Percentiles rank a stretch among this genome's conserved stretches.
Conservation (phyloP, 352 stramenopile species). For the Globisporangium rhizosaccharum region DNA sequence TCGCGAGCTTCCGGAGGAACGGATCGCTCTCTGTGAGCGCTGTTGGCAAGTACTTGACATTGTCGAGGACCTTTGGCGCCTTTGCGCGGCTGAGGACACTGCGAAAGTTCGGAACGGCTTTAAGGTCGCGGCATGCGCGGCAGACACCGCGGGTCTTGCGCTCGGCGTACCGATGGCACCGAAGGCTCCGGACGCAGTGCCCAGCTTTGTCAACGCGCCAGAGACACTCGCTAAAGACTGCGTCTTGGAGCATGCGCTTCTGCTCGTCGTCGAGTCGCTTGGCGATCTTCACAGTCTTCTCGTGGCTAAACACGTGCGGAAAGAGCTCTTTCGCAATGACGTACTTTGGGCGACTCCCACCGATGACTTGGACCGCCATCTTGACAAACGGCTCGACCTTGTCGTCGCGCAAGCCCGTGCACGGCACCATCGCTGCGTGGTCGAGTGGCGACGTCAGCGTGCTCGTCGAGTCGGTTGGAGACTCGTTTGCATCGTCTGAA, state of each 20-base stretch:
- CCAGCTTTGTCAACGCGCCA: slow-evolving; percentile 77
- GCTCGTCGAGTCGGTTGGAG: too few species aligned
- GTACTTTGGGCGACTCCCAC: slow-evolving; percentile 70
- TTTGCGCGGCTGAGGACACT: slow-evolving; percentile 72
- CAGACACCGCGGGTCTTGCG: slow-evolving; percentile 36
- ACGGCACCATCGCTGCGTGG: slow-evolving; percentile 31
- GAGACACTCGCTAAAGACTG: slow-evolving; percentile 71
- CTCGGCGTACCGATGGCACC: slow-evolving; percentile 49
- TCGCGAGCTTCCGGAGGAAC: slow-evolving; percentile 72
- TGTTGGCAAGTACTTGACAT: slow-evolving; percentile 74
- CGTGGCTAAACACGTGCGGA: slow-evolving; percentile 46
- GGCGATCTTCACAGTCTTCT: slow-evolving; percentile 58
- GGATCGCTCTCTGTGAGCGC: slow-evolving; percentile 75
- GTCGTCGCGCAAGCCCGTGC: slow-evolving; percentile 54
- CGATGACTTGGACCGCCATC: slow-evolving; percentile 60
- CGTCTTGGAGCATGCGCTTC: slow-evolving; percentile 55
- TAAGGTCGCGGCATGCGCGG: slow-evolving; percentile 59
- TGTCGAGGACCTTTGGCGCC: slow-evolving; percentile 62
- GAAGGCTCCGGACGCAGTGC: slow-evolving; percentile 67
- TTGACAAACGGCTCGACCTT: slow-evolving; percentile 60
- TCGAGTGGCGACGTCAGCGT: slow-evolving; percentile 16
- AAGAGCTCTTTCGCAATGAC: slow-evolving; percentile 79
- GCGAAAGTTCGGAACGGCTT: slow-evolving; percentile 66
- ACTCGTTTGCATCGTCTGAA: not conserved
- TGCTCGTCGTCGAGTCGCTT: slow-evolving; percentile 49